These are phyloP conservation scores for Plenodomus biglobosus DNA, from an alignment of 2,329 filamentous ascomycete genomes.

Conservation along the genomic window DNA sequence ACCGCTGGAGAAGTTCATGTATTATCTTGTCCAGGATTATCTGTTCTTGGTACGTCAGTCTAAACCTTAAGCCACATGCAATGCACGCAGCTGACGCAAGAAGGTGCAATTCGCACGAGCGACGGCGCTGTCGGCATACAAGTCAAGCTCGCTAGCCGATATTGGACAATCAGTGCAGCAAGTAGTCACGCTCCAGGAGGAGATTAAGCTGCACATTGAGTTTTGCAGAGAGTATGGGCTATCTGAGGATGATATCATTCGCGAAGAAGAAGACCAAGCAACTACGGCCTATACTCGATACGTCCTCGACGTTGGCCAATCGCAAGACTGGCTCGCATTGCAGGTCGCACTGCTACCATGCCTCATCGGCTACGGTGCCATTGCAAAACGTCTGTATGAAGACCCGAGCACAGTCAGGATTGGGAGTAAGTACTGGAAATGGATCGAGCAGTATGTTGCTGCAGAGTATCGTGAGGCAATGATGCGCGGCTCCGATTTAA, in stretches of 20 bases:
- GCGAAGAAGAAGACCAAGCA: constrained; percentile 73
- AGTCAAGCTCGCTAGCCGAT: constrained; percentile 71
- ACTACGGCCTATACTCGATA: constrained; percentile 81
- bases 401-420: constrained; percentile 62
- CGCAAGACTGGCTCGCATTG: constrained; percentile 83
- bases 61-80: background rate
- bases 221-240: constrained; percentile 85
- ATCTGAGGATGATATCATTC: constrained; percentile 69
- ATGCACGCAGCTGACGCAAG: constrained; percentile 10
- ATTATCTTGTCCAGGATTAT: constrained; percentile 91
- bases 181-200: constrained; percentile 73
- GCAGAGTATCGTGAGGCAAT: constrained; percentile 78
- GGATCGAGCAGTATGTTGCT: constrained; percentile 86
- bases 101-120: constrained; percentile 85
- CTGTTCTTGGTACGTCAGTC: constrained; percentile 69
- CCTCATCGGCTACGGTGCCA: constrained; percentile 82
- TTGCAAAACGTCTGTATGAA: constrained; percentile 69
- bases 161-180: constrained; percentile 71
- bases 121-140: constrained; percentile 83
- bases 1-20: constrained; percentile 75
- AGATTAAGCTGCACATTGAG: constrained; percentile 77
- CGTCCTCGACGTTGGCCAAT: constrained; percentile 84
- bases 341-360: constrained; percentile 85
- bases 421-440: constrained; percentile 79
- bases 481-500: constrained; percentile 66